phyloP scores from a whole-genome alignment of 148 eudicot genomes.

The Silene uniflora region DNA sequence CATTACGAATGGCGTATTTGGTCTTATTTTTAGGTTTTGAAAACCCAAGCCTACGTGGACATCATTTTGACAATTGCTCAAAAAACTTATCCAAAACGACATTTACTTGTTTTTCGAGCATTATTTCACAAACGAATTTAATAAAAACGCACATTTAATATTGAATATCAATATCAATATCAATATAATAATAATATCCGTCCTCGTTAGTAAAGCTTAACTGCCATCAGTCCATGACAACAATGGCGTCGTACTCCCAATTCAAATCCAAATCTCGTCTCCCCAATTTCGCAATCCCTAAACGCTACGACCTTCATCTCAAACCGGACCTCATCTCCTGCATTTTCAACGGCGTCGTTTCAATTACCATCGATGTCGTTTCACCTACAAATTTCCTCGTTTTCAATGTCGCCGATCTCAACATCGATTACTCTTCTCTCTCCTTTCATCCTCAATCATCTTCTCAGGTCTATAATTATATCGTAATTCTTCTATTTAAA shows the following conservation, averaged over 20 bases:
- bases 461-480: slow-evolving; percentile 36
- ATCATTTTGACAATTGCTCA: no score
- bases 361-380: slow-evolving; percentile 55
- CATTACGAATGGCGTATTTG: no score
- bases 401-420: slow-evolving; percentile 86
- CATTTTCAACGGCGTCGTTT: slow-evolving; percentile 62
- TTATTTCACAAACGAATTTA: no score
- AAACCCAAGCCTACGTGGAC: no score
- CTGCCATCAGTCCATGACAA: background rate
- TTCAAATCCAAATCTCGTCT: slow-evolving; percentile 71
- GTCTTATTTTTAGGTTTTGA: no score
- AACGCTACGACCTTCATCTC: slow-evolving; percentile 62
- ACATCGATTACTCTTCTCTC: slow-evolving; percentile 47
- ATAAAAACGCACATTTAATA: no score
- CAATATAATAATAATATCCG: no score
- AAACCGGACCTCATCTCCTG: slow-evolving; percentile 74
- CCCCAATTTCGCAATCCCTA: slow-evolving; percentile 67
- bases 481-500: background rate
- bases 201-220: no score
- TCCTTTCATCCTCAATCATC: slow-evolving; percentile 33
- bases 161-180: no score
- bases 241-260: slow-evolving; percentile 37
- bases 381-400: slow-evolving; percentile 61
- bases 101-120: no score
- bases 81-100: no score